A percentile compares a stretch with the other conserved stretches of the same genome.
Evolutionary conservation across 106 monocot genomes (phyloP).

Genomic region (Dendrobium huoshanense): DNA sequence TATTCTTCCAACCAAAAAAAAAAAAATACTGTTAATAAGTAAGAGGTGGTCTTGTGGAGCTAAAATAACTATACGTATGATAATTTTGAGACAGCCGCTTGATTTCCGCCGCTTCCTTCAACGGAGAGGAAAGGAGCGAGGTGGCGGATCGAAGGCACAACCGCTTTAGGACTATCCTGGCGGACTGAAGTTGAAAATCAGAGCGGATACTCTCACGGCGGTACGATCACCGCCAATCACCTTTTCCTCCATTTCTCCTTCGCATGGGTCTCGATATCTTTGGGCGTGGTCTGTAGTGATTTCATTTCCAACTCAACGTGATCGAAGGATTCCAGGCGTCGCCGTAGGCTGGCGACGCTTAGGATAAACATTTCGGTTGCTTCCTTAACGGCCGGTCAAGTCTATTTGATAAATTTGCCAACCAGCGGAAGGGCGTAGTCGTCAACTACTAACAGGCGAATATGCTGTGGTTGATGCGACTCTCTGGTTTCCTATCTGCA

Average conservation of each 20-base stretch:
- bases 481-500: conserved; percentile 75
- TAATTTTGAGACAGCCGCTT: background rate
- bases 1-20: background rate
- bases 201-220: background rate
- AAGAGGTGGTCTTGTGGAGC: background rate
- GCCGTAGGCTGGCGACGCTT: background rate
- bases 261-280: background rate
- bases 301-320: background rate
- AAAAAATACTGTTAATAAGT: background rate
- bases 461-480: conserved; percentile 63
- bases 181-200: background rate
- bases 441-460: conserved; percentile 5
- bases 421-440: background rate
- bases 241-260: no score
- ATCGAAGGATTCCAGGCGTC: background rate
- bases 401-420: background rate
- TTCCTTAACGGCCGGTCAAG: background rate
- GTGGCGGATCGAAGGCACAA: conserved; percentile 1
- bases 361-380: background rate
- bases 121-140: conserved; percentile 1
- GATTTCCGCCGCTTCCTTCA: conserved; percentile 12
- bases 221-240: background rate
- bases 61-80: background rate
- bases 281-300: background rate
- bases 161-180: background rate